Evolutionary conservation across 495 filamentous ascomycete genomes (phyloP), one percentile per base, ranked within the genome.

Genomic region (Terfezia boudieri): DNA sequence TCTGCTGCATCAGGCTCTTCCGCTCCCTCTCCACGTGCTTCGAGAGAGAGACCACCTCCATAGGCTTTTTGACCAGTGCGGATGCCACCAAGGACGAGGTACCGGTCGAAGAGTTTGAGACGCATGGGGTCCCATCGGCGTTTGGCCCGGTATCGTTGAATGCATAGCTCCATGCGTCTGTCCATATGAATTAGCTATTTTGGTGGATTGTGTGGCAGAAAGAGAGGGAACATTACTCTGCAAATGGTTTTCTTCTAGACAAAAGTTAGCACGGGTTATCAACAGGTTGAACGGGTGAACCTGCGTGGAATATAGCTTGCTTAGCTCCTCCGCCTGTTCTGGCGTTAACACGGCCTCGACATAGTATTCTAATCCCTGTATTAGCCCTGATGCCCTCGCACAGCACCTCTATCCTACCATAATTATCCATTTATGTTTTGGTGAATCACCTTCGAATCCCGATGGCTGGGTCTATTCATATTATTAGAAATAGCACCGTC

Each of bases 71-170:
- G 74, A 0, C 72, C 74, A 14, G 74, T 59, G 35, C 81, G 78
- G 37, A 96, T 74, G 9, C 92, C 92, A n/a, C 90, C 90, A 36
- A 86, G 83, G 23, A 74, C 67, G 23, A 96, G 73, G 59, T 88
- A 95, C 54, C 81, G 81, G 55, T 75, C 71, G 70, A 99, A 92
- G 23, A 90, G 62, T 35, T 72, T 69, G 22, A 73, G 67, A 53
- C 77, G 75, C 3, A 72, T 65, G 10, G 68, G 63, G 54, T 86
- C 76, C 53, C 94, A 72, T 54, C 82, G 86, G 23, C 87, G 83
- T 41, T 77, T 80, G 46, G 73, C 71, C 56, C 79, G 72, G 70
- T 79, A 99, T 9, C 86, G 82, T 56, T 86, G 80, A 36, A 96
- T 80, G 41, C 84, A 90, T 56, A 77, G 79, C 64, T 96, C 81